Base-by-base conservation (phyloP, 2,329 filamentous ascomycete species). In the Cladobotryum protrusum region DNA sequence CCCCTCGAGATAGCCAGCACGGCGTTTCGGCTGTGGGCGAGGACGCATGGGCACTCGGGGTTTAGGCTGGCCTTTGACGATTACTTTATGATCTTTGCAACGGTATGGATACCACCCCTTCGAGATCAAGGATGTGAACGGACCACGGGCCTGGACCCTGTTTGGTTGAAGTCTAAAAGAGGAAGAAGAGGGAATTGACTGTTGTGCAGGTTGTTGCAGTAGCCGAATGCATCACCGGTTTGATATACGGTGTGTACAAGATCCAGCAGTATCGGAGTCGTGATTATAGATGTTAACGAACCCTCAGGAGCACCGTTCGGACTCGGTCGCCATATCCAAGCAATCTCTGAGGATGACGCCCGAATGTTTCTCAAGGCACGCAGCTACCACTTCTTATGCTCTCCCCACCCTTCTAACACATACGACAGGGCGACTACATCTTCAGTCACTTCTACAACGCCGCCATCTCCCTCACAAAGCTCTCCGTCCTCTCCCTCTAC, bases 381-480 rank as follows among this genome's bases (percentile, higher is more conserved):
- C 15, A 2, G 1, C 19, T 29, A 29, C 24, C 3, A 8, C 3
- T n/a, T n/a, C n/a, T n/a, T n/a, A n/a, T 5, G 18, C 24, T 29
- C 24, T 29, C 20, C 20, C 9, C 9, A 19, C 8, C 15, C 12
- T 18, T 11, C 24, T 15, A 9, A 29, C 4, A 9, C 33, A 37
- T 17, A 15, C 8, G 12, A 43, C 44, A 52, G 50, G 52, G 50
- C 19, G 52, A 54, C 41, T 54, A 54, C 44, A 48, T 54, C 43
- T 54, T 54, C 34, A 54, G 52, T 15, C 53, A 55, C 45, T 51
- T 53, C 5, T 55, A 55, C 53, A 49, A 55, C 45, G 34, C 53
- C 13, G 48, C 44, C 48, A 53, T 55, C 19, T 45, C 41, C 32
- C 43, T 37, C 33, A 53, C 53, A 33, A 55, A 55, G n/a, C 53